Conservation (phyloP, 306 rosid genomes). For the Hippophae tibetana region DNA sequence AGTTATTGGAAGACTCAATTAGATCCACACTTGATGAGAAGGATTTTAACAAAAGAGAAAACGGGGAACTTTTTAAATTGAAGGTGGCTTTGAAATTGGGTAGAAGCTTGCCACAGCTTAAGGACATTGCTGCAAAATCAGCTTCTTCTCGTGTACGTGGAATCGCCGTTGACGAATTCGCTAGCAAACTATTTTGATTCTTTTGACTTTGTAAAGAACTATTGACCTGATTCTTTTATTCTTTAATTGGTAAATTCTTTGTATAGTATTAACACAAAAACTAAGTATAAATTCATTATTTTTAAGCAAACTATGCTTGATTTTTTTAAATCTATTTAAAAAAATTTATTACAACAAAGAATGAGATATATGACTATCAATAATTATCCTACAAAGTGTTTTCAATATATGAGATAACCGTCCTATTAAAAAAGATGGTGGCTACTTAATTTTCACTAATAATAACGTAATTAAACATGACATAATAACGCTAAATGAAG, state of each 20-base stretch:
- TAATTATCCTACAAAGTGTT: too few relatives aligned
- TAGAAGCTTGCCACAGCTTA: constrained; percentile 48
- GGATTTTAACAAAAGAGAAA: constrained; percentile 51
- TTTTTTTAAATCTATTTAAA: too few relatives aligned
- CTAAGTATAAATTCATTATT: too few relatives aligned
- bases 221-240: not conserved
- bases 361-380: too few relatives aligned
- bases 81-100: constrained; percentile 57
- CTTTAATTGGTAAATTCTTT: not conserved
- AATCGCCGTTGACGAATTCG: constrained; percentile 46
- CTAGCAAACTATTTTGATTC: constrained; percentile 46
- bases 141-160: constrained; percentile 32
- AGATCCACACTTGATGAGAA: constrained; percentile 36
- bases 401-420: too few relatives aligned
- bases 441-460: too few relatives aligned
- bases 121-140: constrained; percentile 42
- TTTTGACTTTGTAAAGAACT: constrained; percentile 3
- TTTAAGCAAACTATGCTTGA: too few relatives aligned
- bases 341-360: too few relatives aligned
- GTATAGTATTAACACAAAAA: not conserved
- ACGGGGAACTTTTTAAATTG: constrained; percentile 49
- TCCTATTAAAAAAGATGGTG: too few relatives aligned
- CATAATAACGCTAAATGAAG: too few relatives aligned
- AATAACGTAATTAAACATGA: too few relatives aligned
- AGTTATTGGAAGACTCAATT: constrained; percentile 31